These are phyloP conservation scores for Epichloe festucae DNA, from an alignment of 2,329 filamentous ascomycete species.

Conservation along the genomic window DNA sequence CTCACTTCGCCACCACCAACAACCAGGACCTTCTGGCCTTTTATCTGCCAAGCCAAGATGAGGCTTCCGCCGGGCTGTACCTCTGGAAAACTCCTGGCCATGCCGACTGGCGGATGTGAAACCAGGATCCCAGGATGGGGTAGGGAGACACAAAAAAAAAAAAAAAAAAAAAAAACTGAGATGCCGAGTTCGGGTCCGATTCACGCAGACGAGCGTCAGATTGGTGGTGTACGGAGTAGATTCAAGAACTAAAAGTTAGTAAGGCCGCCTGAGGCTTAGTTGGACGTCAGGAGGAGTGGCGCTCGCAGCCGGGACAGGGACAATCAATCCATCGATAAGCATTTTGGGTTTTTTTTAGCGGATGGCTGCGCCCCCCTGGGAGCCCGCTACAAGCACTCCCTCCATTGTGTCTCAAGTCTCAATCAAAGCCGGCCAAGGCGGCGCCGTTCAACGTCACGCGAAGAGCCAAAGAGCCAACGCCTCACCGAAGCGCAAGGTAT, in stretches of 20 bases:
- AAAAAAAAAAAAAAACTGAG: neutral
- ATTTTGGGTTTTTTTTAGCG: neutral
- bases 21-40: conserved; percentile 77
- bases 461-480: neutral
- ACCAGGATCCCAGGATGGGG: neutral
- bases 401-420: neutral
- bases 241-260: too few relatives aligned
- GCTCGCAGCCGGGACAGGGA: neutral
- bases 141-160: neutral
- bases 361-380: neutral
- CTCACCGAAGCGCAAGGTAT: neutral
- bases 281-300: too few relatives aligned
- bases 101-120: conserved; percentile 14
- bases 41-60: conserved; percentile 92
- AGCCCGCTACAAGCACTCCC: neutral
- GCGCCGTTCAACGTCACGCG: neutral
- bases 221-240: neutral
- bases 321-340: neutral
- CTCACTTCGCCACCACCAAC: conserved; percentile 88
- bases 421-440: neutral
- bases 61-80: conserved; percentile 85
- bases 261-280: too few relatives aligned
- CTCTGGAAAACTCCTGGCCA: conserved; percentile 50
- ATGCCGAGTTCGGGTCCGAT: conserved; percentile 1
- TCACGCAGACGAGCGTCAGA: neutral